phyloP scores from a whole-genome alignment of 345 rosid genomes.

The Turritis glabra region DNA sequence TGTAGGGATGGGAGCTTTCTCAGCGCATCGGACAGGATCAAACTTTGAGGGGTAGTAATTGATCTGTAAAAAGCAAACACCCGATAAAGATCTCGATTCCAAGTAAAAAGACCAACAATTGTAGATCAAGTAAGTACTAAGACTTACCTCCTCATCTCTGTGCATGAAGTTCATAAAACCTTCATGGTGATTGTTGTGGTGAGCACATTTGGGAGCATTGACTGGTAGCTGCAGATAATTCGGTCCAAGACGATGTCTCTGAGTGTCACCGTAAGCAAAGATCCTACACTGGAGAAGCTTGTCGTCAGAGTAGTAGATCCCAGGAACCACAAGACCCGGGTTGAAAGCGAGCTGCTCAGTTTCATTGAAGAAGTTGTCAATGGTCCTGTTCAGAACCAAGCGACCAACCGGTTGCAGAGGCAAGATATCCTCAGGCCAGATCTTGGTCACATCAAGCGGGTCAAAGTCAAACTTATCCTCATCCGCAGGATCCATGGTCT shows the following conservation, averaged over 20 bases:
- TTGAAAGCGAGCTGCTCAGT: constrained; percentile 96
- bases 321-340: constrained; percentile 91
- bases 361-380: constrained; percentile 93
- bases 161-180: constrained; percentile 98
- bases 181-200: constrained; percentile 95
- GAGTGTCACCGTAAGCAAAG: constrained; percentile 93
- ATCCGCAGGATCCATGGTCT: constrained; percentile 82
- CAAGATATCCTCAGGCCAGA: constrained; percentile 98
- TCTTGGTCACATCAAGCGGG: constrained; percentile 96
- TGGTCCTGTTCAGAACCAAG: constrained; percentile 90
- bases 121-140: constrained; percentile 9
- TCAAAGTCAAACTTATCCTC: constrained; percentile 91
- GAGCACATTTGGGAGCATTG: constrained; percentile 95
- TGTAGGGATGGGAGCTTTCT: constrained; percentile 63
- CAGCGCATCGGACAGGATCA: constrained; percentile 85
- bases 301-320: constrained; percentile 85
- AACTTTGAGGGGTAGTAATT: constrained; percentile 92
- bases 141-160: constrained; percentile 83
- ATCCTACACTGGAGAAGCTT: constrained; percentile 91
- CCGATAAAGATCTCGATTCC: background rate
- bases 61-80: constrained; percentile 49
- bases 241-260: constrained; percentile 97
- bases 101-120: background rate
- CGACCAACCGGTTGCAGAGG: constrained; percentile 98
- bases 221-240: constrained; percentile 92